Evolutionary conservation across 805 yeast species (phyloP).

Genomic region (Candida koratica): DNA sequence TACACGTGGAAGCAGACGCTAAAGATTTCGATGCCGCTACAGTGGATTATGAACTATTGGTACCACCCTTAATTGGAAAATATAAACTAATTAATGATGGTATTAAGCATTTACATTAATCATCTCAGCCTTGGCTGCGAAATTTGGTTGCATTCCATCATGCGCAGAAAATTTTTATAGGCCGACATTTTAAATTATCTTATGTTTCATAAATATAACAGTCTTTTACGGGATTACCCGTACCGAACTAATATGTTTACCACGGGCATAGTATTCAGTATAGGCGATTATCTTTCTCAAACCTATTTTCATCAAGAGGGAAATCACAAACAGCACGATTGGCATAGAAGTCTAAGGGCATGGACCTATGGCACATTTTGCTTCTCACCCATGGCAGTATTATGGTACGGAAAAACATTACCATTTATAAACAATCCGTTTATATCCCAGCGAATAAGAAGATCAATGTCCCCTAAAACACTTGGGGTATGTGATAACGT

Average conservation of each 20-base stretch:
- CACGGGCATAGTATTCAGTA: constrained; percentile 46
- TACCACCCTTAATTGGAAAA: constrained; percentile 54
- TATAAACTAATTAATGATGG: constrained; percentile 26
- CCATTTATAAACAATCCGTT: constrained; percentile 36
- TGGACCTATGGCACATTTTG: constrained; percentile 35
- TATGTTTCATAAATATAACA: constrained; percentile 21
- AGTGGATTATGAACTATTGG: constrained; percentile 60
- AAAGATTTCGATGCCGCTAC: constrained; percentile 48
- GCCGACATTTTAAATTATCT: neutral
- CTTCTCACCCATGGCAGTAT: constrained; percentile 38
- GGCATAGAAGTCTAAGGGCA: constrained; percentile 33
- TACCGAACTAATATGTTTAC: constrained; percentile 50
- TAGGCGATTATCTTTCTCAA: constrained; percentile 43
- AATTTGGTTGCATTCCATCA: neutral
- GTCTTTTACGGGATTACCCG: constrained; percentile 42
- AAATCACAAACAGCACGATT: constrained; percentile 20
- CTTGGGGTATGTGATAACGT: constrained; percentile 18
- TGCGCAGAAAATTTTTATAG: neutral
- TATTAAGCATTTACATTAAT: constrained; percentile 28
- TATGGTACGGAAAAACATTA: constrained; percentile 37
- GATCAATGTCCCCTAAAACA: constrained; percentile 12
- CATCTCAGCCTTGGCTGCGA: neutral
- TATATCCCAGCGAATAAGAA: constrained; percentile 18
- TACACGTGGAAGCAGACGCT: constrained; percentile 69
- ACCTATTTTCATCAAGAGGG: constrained; percentile 32